Base-by-base conservation (phyloP, 2,329 filamentous ascomycete genomes). In the Hymenoscyphus albidus region DNA sequence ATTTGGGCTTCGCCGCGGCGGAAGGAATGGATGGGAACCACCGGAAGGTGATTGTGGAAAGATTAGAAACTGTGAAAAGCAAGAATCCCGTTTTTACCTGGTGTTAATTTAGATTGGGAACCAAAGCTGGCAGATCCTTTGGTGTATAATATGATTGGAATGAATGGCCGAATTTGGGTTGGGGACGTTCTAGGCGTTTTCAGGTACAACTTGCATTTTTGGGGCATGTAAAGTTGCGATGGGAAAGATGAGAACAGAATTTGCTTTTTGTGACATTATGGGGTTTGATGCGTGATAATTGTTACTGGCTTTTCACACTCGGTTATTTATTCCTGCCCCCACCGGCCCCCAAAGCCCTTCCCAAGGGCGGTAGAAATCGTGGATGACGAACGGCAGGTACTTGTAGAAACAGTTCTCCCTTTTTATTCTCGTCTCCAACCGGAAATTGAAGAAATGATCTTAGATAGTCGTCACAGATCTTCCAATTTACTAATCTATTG, bases 81-180 rank as follows among this genome's bases (percentile, higher is more conserved):
- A 90, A 90, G 76, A 96, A 96, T 75, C 95, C 95, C 1, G 93
- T 99, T 39, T 99, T 99, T 78, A 97, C 91, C 56, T 99, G 95
- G 91, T 99, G 95, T 81, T 98, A 58, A 42, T 61, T n/a, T 58
- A 35, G 55, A 18, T 22, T 32, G 58, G 63, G 27, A 27, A 27
- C 27, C 56, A 55, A 44, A 61, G 22, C 18, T 18, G 27, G 32
- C 32, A 40, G 39, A 56, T 62, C 31, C 58, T 54, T 56, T n/a
- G 44, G 58, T 68, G 59, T 66, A 68, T 56, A 48, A 64, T 65
- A 65, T 42, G 40, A 61, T 13, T 40, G 55, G 16, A 64, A 22
- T 56, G 60, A 48, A 35, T 13, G 27, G 35, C n/a, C 39, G 10
- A 42, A 6, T 44, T 40, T 35, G 38, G 40, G 16, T 22, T 27